These are phyloP conservation scores for Beauveria australis DNA, from an alignment of 2,329 filamentous ascomycete genomes.

Conservation along the genomic window DNA sequence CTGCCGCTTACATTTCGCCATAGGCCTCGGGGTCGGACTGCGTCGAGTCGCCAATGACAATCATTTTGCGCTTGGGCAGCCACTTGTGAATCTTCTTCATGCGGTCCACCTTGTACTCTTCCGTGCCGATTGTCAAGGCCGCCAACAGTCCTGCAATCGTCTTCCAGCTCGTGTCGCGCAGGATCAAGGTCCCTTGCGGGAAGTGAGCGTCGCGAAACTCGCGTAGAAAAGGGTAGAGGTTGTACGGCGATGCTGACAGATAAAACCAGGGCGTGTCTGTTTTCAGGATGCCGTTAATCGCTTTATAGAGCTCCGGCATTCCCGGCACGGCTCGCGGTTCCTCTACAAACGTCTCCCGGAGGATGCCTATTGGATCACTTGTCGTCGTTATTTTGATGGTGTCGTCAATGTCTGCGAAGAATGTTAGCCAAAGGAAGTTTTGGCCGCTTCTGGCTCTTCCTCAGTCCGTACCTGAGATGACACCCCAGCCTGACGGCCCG, in stretches of 20 bases:
- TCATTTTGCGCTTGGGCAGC: slow-evolving; percentile 71
- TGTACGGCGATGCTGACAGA: slow-evolving; percentile 88
- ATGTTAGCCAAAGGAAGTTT: slow-evolving; percentile 13
- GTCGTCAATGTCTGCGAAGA: slow-evolving; percentile 69
- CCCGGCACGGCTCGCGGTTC: slow-evolving; percentile 61
- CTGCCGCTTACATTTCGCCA: slow-evolving; percentile 57
- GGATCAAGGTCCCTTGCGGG: slow-evolving; percentile 69
- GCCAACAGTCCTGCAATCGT: slow-evolving; percentile 72
- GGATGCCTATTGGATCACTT: slow-evolving; percentile 68
- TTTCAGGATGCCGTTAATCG: slow-evolving; percentile 68
- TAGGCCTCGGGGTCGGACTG: slow-evolving; percentile 90
- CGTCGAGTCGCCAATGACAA: slow-evolving; percentile 84
- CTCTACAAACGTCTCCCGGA: slow-evolving; percentile 77
- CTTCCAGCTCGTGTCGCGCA: slow-evolving; percentile 82
- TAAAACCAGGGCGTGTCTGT: slow-evolving; percentile 77
- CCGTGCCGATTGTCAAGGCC: slow-evolving; percentile 69
- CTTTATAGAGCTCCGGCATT: slow-evolving; percentile 69
- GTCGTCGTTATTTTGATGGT: slow-evolving; percentile 86
- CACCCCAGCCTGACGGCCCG: slow-evolving; percentile 68
- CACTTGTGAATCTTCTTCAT: slow-evolving; percentile 71
- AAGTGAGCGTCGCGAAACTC: slow-evolving; percentile 64
- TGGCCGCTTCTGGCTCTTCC: neutral
- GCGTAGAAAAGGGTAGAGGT: slow-evolving; percentile 80
- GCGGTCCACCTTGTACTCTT: slow-evolving; percentile 77
- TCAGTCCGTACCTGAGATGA: slow-evolving; percentile 57